phyloP scores from a whole-genome alignment of 139 green algal genomes.

The Gonium pectorale region DNA sequence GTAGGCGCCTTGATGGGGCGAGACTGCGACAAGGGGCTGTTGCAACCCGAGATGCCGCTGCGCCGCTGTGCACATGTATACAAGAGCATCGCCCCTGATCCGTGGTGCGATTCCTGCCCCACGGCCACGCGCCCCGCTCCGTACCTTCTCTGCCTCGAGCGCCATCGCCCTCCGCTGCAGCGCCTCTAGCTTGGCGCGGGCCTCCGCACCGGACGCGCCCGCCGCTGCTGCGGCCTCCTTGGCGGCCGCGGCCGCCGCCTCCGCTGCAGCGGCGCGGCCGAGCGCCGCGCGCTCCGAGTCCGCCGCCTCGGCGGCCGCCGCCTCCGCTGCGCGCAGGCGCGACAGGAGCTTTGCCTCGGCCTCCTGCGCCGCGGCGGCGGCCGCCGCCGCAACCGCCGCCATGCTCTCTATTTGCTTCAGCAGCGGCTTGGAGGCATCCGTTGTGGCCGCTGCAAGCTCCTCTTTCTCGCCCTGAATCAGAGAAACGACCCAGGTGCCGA shows the following conservation, averaged over 20 bases:
- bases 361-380: conserved; percentile 12
- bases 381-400: conserved; percentile 43
- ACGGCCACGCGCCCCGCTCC: background rate
- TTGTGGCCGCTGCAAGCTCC: conserved; percentile 22
- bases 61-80: too few species aligned
- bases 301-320: conserved; percentile 14
- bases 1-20: too few species aligned
- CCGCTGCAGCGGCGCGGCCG: conserved; percentile 21
- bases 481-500: too few species aligned
- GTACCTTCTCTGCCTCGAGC: conserved; percentile 27
- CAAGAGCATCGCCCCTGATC: too few species aligned
- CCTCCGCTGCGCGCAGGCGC: conserved; percentile 36
- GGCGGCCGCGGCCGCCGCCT: conserved; percentile 47
- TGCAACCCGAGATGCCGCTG: too few species aligned
- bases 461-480: conserved; percentile 54
- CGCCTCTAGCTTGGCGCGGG: conserved; percentile 13
- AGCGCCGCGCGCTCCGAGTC: conserved; percentile 43
- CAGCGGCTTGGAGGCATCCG: conserved; percentile 47
- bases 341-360: conserved; percentile 40
- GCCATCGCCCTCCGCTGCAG: conserved; percentile 24
- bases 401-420: conserved; percentile 62
- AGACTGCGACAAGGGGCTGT: too few species aligned
- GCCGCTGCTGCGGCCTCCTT: conserved; percentile 42
- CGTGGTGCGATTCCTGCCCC: too few species aligned
- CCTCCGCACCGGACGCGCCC: conserved; percentile 29